Percentiles rank a stretch among this genome's conserved stretches.
These are phyloP conservation scores for Sarocladiaceae sp. DNA, from an alignment of 2,329 filamentous ascomycete species.

Conservation along the genomic window DNA sequence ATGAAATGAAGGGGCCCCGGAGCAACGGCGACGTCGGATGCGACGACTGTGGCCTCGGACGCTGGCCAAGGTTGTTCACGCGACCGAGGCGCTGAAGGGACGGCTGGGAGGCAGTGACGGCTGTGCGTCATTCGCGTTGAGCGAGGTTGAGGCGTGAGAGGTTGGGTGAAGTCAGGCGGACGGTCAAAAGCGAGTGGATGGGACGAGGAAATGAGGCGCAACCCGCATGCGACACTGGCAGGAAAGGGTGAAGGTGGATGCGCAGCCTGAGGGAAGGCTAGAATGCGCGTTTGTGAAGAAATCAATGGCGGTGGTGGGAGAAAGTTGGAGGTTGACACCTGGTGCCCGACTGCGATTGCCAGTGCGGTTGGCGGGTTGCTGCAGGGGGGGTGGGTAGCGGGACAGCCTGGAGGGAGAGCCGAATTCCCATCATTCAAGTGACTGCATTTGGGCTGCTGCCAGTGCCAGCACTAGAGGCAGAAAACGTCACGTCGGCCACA, in stretches of 20 bases:
- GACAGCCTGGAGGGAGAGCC: background rate
- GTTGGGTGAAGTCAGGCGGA: background rate
- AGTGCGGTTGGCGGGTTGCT: slow-evolving; percentile 5
- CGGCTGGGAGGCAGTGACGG: slow-evolving; percentile 1
- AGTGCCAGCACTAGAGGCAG: too few species aligned
- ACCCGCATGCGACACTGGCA: slow-evolving; percentile 5
- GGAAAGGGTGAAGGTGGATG: background rate
- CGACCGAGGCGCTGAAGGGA: slow-evolving; percentile 24
- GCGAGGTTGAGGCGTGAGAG: slow-evolving; percentile 2
- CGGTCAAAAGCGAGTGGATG: background rate
- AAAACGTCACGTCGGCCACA: slow-evolving; percentile 7
- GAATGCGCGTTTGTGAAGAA: slow-evolving; percentile 3
- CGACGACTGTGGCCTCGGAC: slow-evolving; percentile 14
- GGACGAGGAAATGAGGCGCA: background rate
- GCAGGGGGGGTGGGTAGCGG: slow-evolving; percentile 1
- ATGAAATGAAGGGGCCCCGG: background rate
- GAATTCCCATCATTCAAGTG: background rate
- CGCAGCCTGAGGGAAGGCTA: background rate
- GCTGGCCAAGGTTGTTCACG: slow-evolving; percentile 26
- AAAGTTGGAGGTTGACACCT: slow-evolving; percentile 10
- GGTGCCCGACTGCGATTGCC: too few species aligned
- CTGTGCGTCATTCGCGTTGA: slow-evolving; percentile 8
- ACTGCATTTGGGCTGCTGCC: too few species aligned
- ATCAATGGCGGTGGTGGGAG: slow-evolving; percentile 5
- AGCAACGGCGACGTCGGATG: slow-evolving; percentile 7